Conservation (phyloP, 768 basidiomycete species). For the Boletus coccyginus region DNA sequence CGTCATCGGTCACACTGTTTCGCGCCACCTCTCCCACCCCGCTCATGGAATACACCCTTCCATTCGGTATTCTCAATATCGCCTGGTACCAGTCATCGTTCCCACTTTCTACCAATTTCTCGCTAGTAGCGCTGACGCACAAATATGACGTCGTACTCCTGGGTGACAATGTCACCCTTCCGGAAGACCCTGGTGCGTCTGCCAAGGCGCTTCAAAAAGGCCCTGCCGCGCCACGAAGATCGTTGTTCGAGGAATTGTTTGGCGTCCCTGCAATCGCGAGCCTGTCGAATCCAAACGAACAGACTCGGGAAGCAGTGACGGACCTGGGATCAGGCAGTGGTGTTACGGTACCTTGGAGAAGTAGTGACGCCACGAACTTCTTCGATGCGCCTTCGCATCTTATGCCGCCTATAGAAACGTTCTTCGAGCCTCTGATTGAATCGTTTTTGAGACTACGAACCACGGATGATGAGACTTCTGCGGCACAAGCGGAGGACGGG, state of each 20-base stretch:
- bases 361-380: conserved; percentile 43
- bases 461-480: conserved; percentile 15
- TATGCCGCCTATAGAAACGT: conserved; percentile 65
- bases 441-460: conserved; percentile 41
- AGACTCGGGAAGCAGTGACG: conserved; percentile 10
- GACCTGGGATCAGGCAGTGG: conserved; percentile 14
- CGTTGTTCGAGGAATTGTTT: conserved; percentile 90
- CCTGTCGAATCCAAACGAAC: conserved; percentile 21
- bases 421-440: conserved; percentile 66
- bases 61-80: conserved; percentile 60
- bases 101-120: conserved; percentile 39
- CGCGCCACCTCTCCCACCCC: conserved; percentile 43
- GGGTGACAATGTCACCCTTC: conserved; percentile 52
- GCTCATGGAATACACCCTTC: conserved; percentile 43
- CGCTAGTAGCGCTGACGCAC: conserved; percentile 67
- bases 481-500: conserved; percentile 17
- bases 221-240: conserved; percentile 39
- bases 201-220: conserved; percentile 36
- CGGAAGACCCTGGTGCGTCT: conserved; percentile 42
- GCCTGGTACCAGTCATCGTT: conserved; percentile 38
- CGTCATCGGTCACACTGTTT: conserved; percentile 50
- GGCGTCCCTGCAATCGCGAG: conserved; percentile 67
- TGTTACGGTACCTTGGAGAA: conserved; percentile 33
- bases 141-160: conserved; percentile 64
- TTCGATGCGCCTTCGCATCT: conserved; percentile 75